Percentiles rank a stretch among this genome's conserved stretches.
These are phyloP conservation scores for Coprinellus aureogranulatus DNA, from an alignment of 768 basidiomycete species.

Conservation along the genomic window DNA sequence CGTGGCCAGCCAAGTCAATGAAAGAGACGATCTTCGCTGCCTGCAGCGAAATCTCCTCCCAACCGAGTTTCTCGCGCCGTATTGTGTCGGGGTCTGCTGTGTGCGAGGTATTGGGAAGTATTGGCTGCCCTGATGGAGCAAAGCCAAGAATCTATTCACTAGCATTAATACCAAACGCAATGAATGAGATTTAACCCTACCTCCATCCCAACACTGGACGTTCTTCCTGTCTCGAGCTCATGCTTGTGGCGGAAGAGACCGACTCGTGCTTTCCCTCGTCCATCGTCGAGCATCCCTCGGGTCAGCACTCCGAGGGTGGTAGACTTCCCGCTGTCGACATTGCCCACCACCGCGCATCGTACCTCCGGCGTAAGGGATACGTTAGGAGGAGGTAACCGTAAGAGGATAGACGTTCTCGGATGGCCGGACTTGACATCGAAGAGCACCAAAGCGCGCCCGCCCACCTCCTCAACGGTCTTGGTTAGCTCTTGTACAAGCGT, in stretches of 20 bases:
- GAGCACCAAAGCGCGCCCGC: conserved; percentile 65
- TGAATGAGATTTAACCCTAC: conserved; percentile 35
- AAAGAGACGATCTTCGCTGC: conserved; percentile 94
- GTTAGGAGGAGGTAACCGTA: conserved; percentile 74
- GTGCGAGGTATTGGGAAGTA: conserved; percentile 64
- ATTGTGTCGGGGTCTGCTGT: conserved; percentile 60
- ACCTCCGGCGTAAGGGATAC: conserved; percentile 86
- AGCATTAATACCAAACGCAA: background rate
- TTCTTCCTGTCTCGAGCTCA: conserved; percentile 93
- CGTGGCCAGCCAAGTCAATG: conserved; percentile 95
- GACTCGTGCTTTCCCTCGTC: conserved; percentile 78
- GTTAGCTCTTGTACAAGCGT: conserved; percentile 42
- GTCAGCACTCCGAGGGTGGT: conserved; percentile 94
- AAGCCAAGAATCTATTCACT: conserved; percentile 79
- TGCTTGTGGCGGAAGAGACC: conserved; percentile 95
- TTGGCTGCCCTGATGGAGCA: conserved; percentile 68
- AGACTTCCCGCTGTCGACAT: conserved; percentile 92
- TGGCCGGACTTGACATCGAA: conserved; percentile 45
- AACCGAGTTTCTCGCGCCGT: conserved; percentile 84
- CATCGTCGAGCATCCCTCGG: conserved; percentile 83
- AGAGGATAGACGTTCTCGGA: conserved; percentile 57
- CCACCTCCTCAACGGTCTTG: conserved; percentile 67
- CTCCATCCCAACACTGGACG: conserved; percentile 97
- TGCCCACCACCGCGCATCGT: conserved; percentile 93
- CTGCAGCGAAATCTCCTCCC: conserved; percentile 91